Evolutionary conservation across 768 basidiomycete species (phyloP), one percentile per base, ranked within the genome.

Genomic region (Kwoniella mangroviensis): DNA sequence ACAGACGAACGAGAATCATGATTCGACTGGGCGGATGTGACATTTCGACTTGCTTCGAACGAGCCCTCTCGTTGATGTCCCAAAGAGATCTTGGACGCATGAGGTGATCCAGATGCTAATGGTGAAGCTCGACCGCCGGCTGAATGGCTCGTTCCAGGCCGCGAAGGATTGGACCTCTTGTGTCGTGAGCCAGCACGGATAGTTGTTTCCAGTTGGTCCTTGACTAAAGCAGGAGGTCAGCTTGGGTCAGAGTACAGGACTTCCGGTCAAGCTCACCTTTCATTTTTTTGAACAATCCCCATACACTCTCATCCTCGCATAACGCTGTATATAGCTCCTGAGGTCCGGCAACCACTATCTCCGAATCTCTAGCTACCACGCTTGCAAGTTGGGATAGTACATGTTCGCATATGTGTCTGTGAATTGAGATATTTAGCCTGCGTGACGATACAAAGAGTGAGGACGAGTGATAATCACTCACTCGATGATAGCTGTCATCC

Each of bases 401-500:
- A 82, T 95, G 94, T 83, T 93, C 94, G 67, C 75, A 79, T 26
- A 83, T 62, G 59, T 82, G 77, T 54, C 82, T 83, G 52, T 6
- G 4, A 9, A 10, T 53, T 63, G 42, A 21, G 24, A 24, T 1
- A 10, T 15, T 34, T 41, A 54, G 24, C 56, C 4, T 15, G 4
- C 9, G 34, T 34, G 9, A 34, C 34, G 34, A 34, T 34, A 34
- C 4, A 34, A 5, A 34, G 6, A 34, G 34, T 34, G 54, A 17
- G 41, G 12, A 34, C 53, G 22, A 9, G 68, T 68, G 21, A 42
- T n/a, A 2, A 54, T 60, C 19, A 88, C 94, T 85, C 83, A 95
- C 94, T 97, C 94, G 40, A 97, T 86, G 72, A 96, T 92, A 9
- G 94, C 93, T 2, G 94, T 95, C 61, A 95, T 86, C 85, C 95